Evolutionary conservation across 2,329 filamentous ascomycete genomes (phyloP), one percentile per base, ranked within the genome.

Genomic region (Teratosphaeria gauchensis): DNA sequence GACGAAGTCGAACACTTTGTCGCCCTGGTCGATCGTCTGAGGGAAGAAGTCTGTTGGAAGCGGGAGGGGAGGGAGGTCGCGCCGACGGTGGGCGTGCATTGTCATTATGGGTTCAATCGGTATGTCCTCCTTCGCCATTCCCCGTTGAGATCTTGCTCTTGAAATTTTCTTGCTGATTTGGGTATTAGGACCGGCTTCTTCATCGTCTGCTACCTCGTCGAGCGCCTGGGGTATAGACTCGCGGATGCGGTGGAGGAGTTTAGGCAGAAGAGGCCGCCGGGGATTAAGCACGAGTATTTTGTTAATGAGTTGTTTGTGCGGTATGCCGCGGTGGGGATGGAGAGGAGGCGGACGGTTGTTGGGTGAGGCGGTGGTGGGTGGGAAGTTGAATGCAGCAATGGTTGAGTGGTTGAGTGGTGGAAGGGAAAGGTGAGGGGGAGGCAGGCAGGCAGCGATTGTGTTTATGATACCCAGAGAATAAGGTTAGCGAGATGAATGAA

Each of bases 31-130:
- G 82, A 86, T 64, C 62, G 67, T 4, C 65, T 79, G 2, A 66
- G 73, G 24, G 24, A 28, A 4, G 24, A 28, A 28, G 4, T 28
- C 24, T 31, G 28, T 12, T 16, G n/a, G 35, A 31, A 24, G 4
- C 11, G 48, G 21, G 24, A 24, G 1, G 14, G 28, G n/a, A 19
- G 38, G 6, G n/a, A 48, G 14, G 28, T 32, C 9, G 24, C 19
- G 14, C 72, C 74, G 5, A 67, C 76, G 1, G 82, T 96, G 56
- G 92, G 87, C 2, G 90, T 96, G 0, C 92, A 97, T 71, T 97
- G 92, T 68, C 92, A 97, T 69, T 96, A 96, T 66, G 92, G 92
- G 0, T 96, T 95, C 76, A 96, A 97, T 71, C 59, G 66, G 24
- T 48, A 48, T 21, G 11, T 38, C 35, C 11, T 5, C 42, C 4